Evolutionary conservation across 805 yeast species (phyloP), one percentile per base, ranked within the genome.

Genomic region (Metschnikowia amazonensis): DNA sequence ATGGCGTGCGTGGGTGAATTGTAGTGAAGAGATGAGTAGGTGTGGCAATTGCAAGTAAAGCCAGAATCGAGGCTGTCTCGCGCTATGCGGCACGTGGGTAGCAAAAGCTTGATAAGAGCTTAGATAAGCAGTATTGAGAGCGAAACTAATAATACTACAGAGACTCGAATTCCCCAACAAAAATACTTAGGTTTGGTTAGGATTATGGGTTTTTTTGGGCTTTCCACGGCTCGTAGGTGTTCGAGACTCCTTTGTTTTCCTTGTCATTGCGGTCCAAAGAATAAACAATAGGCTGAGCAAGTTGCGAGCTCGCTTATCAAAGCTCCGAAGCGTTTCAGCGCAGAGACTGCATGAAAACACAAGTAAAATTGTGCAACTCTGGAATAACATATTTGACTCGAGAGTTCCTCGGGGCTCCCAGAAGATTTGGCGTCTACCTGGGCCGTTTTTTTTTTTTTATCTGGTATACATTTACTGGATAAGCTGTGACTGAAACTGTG

Each of bases 51-150:
- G 38, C 11, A 18, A 35, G 38, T 6, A 21, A 5, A 11, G 8
- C 18, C 41, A 37, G 28, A 37, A 29, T 25, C 25, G 32, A 37
- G 38, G 29, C 38, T 14, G 27, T 24, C 38, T 35, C 29, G 38
- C 38, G 29, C 28, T 13, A 25, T 29, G 36, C 17, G 43, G 43
- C 37, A 40, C 43, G 36, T 30, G 43, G 36, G 36, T 16, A 30
- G 43, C 11, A 20, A 38, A 28, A 17, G 25, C 36, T 13, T 29
- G 43, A 40, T 32, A 40, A 40, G 36, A 9, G 41, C n/a, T n/a
- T n/a, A 17, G 33, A 28, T 28, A 28, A 37, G 38, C 29, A 11
- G n/a, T 11, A 7, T 18, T 7, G 24, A 18, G 35, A 2, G 18
- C 8, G 27, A 7, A 5, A 24, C 10, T 8, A 8, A 20, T 6